Percentiles rank a stretch among this genome's conserved stretches.
Conservation (phyloP, 768 basidiomycete species). For the Pisolithus albus region DNA sequence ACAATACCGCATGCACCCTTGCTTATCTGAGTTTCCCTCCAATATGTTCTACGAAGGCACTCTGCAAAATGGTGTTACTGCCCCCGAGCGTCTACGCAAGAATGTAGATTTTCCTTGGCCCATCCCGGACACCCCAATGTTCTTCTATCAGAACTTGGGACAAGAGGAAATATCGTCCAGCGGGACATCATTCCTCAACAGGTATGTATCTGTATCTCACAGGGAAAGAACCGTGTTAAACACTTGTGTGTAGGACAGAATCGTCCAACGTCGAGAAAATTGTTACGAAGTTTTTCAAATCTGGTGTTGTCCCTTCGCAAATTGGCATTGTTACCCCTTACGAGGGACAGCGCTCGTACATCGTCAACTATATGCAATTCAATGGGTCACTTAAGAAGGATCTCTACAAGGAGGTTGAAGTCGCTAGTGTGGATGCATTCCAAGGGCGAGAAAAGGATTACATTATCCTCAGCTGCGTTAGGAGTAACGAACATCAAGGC, state of each 20-base stretch:
- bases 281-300: slow-evolving; percentile 99
- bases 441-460: slow-evolving; percentile 99
- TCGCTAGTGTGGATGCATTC: slow-evolving; percentile 98
- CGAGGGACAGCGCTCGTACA: slow-evolving; percentile 96
- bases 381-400: slow-evolving; percentile 99
- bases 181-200: slow-evolving; percentile 96
- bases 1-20: slow-evolving; percentile 99
- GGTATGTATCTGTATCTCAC: slow-evolving; percentile 32
- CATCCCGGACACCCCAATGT: slow-evolving; percentile 95
- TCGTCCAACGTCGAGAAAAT: slow-evolving; percentile 99
- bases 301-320: slow-evolving; percentile 89
- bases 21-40: slow-evolving; percentile 96
- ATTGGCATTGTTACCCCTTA: slow-evolving; percentile 99
- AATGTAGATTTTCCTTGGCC: slow-evolving; percentile 99
- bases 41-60: slow-evolving; percentile 99
- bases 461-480: slow-evolving; percentile 94
- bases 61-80: slow-evolving; percentile 97
- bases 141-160: slow-evolving; percentile 98
- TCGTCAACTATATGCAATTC: slow-evolving; percentile 99
- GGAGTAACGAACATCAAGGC: slow-evolving; percentile 98
- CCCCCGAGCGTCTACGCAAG: slow-evolving; percentile 93
- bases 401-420: slow-evolving; percentile 98
- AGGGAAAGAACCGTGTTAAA: background rate
- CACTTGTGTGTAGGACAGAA: slow-evolving; percentile 64
- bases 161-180: slow-evolving; percentile 99